Base-by-base conservation (phyloP, 1,139 yeast species). In the Kurtzmaniella quercitrusa region DNA sequence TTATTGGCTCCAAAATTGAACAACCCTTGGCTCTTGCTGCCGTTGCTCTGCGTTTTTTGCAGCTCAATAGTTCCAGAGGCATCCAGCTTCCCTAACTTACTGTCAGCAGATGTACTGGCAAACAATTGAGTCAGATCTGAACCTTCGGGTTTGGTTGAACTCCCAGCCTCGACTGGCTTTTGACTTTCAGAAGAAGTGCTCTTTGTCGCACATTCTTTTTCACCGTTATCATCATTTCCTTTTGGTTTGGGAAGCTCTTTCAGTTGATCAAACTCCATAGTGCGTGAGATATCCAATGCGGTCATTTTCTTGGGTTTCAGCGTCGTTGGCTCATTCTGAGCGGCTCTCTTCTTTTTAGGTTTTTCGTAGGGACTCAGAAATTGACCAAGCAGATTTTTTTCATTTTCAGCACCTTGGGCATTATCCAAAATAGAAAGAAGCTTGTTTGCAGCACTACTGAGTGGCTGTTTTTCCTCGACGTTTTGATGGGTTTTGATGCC, bases 401-500 rank as follows among this genome's bases (percentile, higher is more conserved):
- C 39, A 14, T 38, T 35, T 4, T 38, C 41, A 3, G 30, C 42
- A 34, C 37, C 39, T 5, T 39, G 21, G 17, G 49, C 53, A 11
- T 69, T 73, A 48, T 82, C 87, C 40, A 86, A 63, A 38, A 85
- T 72, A 4, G 85, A 77, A 42, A 85, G 66, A 38, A 86, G 65
- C 0, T 86, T 76, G 38, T 78, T 71, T 0, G 94, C 95, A 0
- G 93, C 77, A 42, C 72, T 73, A 54, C 89, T 84, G 48, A 80
- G 55, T 12, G 37, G 37, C 14, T 15, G 30, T 26, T 26, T 26
- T 3, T 14, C 30, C 14, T 26, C 30, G 12, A 12, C 30, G n/a
- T 26, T 26, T 9, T 9, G 30, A 9, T 2, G 71, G 68, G 45
- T 53, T 56, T 8, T 44, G 37, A n/a, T 33, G 22, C 21, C 23